Percentiles rank a stretch among this genome's conserved stretches.
Evolutionary conservation across 2,329 filamentous ascomycete genomes (phyloP).

Genomic region (Aspergillus pseudoglaucus): DNA sequence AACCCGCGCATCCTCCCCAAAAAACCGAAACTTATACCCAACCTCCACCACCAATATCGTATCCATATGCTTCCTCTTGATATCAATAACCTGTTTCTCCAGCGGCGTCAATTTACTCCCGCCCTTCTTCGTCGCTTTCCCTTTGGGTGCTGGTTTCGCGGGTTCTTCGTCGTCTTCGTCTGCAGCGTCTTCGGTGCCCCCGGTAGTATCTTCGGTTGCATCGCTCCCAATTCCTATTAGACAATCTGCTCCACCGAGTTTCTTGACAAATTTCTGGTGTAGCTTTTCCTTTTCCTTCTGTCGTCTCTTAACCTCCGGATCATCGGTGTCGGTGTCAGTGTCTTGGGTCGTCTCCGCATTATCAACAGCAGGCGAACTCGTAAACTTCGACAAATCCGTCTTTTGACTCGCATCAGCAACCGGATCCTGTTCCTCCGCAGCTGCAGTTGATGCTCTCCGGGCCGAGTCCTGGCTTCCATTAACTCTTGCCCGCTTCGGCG

Average conservation of each 20-base stretch:
- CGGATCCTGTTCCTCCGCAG: constrained; percentile 12
- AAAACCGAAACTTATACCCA: constrained; percentile 96
- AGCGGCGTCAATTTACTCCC: constrained; percentile 86
- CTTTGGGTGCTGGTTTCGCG: constrained; percentile 41
- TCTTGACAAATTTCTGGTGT: constrained; percentile 81
- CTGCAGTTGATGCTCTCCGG: background rate
- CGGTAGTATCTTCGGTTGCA: constrained; percentile 47
- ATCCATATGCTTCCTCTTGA: constrained; percentile 86
- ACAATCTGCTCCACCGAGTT: constrained; percentile 79
- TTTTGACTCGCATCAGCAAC: constrained; percentile 29
- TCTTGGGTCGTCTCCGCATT: constrained; percentile 28
- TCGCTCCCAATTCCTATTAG: constrained; percentile 60
- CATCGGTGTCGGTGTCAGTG: constrained; percentile 17
- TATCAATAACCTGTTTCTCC: constrained; percentile 87
- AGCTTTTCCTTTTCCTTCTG: constrained; percentile 61
- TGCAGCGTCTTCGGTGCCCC: constrained; percentile 53
- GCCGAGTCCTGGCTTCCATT: constrained; percentile 9
- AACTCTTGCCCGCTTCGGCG: constrained; percentile 34
- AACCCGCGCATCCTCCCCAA: constrained; percentile 84
- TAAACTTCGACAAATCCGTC: constrained; percentile 56
- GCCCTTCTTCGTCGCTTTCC: constrained; percentile 57
- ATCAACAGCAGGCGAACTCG: constrained; percentile 41
- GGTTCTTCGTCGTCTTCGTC: constrained; percentile 50
- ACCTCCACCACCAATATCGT: constrained; percentile 89
- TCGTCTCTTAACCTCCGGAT: constrained; percentile 34